Base-by-base conservation (phyloP, 2,329 filamentous ascomycete species). In the Ophiognomonia clavigignenti-juglandacearum region DNA sequence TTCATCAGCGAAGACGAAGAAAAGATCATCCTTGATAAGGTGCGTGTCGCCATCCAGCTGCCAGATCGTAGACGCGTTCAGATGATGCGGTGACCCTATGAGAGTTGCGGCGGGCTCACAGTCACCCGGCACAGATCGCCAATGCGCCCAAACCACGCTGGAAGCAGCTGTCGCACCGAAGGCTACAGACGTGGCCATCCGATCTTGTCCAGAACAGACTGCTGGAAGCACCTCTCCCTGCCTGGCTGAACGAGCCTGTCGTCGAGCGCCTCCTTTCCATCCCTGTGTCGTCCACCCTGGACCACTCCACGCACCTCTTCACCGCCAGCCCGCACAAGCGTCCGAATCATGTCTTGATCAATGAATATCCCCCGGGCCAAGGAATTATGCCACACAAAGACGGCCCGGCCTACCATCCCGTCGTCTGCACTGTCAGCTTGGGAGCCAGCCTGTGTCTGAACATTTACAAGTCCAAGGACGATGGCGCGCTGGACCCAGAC, bases 361-460 rank as follows among this genome's bases (percentile, higher is more conserved):
- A 98, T 61, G 91, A 96, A 64, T 98, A 97, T 64, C 75, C 76
- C 1, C 82, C 88, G 0, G 88, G 88, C 2, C 80, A 96, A 53
- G 92, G 92, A n/a, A 97, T 97, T 55, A 95, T 96, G 88, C 84
- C 91, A 39, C 92, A 97, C 64, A 93, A 96, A 73, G 92, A 98
- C 64, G 93, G 92, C 2, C 70, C 78, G 8, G 88, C 92, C 9
- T 98, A 98, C 62, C 78, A 86, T 61, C 86, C 86, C 1, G 82
- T 95, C 13, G 92, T 96, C 11, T 93, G 89, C 54, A 97, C 93
- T 2, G 84, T 97, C 53, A 95, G 88, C 67, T 70, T 98, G 7
- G 88, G 88, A 0, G 80, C 81, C 9, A 80, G 80, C 39, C 71
- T 95, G 8, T 88, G 92, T 48, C 72, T 97, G 43, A 84, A 95